A percentile compares a stretch with the other conserved stretches of the same genome.
phyloP scores from a whole-genome alignment of 768 basidiomycete genomes.

The Boletus speciosus region DNA sequence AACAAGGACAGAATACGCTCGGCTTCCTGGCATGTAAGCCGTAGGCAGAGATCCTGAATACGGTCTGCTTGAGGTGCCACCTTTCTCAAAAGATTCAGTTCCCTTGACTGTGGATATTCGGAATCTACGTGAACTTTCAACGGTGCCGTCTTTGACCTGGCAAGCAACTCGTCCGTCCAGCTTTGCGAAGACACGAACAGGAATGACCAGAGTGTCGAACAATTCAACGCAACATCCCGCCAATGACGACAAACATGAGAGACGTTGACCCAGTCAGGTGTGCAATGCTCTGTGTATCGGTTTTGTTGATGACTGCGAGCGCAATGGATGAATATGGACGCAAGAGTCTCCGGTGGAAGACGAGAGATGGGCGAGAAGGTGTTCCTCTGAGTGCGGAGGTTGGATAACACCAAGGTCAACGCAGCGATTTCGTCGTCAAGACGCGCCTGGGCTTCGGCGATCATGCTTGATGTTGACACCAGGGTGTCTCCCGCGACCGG shows the following conservation, averaged over 20 bases:
- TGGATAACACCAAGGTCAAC: slow-evolving; percentile 9
- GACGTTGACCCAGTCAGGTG: slow-evolving; percentile 22
- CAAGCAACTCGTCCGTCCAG: slow-evolving; percentile 43
- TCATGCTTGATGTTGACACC: neutral
- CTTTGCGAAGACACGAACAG: slow-evolving; percentile 31
- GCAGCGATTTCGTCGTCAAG: slow-evolving; percentile 20
- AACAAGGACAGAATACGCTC: too few relatives aligned
- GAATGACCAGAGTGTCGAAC: slow-evolving; percentile 40
- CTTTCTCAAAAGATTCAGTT: slow-evolving; percentile 30
- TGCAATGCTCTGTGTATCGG: neutral
- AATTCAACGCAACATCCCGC: slow-evolving; percentile 41
- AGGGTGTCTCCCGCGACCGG: neutral
- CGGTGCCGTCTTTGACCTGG: slow-evolving; percentile 42
- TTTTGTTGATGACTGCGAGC: neutral
- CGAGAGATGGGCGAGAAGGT: slow-evolving; percentile 14
- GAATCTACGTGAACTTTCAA: slow-evolving; percentile 23
- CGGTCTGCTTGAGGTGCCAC: slow-evolving; percentile 34
- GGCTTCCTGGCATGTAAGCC: slow-evolving; percentile 12
- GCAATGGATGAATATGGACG: slow-evolving; percentile 19
- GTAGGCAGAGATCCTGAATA: slow-evolving; percentile 33
- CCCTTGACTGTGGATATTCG: slow-evolving; percentile 24
- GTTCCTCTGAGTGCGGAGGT: slow-evolving; percentile 18
- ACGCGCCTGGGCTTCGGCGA: neutral
- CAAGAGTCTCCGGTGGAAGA: slow-evolving; percentile 23
- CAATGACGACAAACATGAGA: slow-evolving; percentile 35